Evolutionary conservation across 768 basidiomycete genomes (phyloP), one percentile per base, ranked within the genome.

Genomic region (Fomitopsis pulvina): DNA sequence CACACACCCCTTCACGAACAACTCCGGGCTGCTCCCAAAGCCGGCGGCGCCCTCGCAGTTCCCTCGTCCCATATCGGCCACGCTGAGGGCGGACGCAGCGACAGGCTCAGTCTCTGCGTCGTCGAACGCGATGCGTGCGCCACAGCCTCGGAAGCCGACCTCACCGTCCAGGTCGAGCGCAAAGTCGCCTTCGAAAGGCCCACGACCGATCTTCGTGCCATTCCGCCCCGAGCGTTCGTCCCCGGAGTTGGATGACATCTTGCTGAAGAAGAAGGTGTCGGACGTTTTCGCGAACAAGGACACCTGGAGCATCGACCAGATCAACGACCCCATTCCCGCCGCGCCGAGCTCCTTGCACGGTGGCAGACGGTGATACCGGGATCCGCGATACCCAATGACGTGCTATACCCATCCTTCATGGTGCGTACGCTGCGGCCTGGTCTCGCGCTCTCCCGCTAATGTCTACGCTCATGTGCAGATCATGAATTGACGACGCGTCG

Each of bases 1-100:
- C 20, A 71, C 70, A 18, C 78, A 83, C 61, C 78, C 79, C 9
- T 83, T 82, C 70, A 81, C 78, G 32, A 67, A 70, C 60, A 59
- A 56, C 57, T 63, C 64, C 38, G 62, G 64, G 24, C 49, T 62
- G n/a, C 45, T 64, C 24, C 66, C 70, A 26, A 64, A 63, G 47
- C 72, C 77, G 45, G 71, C 76, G 9, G 59, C 61, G 25, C 77
- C 78, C 20, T 78, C 78, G 1, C 63, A 68, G 45, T 79, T 79
- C 62, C 69, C 76, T 14, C 66, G 68, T 38, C 69, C 66, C 20
- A 66, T 72, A 26, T 68, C 72, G 25, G 64, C 70, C 4, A 43
- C 68, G n/a, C 62, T 63, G 42, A 51, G 53, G 41, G 30, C 49
- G 41, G 25, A 41, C 2, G 50, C 48, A 42, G 32, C 52, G 45